Evolutionary conservation across 169 alveolate species (phyloP).

Genomic region (Cryptosporidium sp.): DNA sequence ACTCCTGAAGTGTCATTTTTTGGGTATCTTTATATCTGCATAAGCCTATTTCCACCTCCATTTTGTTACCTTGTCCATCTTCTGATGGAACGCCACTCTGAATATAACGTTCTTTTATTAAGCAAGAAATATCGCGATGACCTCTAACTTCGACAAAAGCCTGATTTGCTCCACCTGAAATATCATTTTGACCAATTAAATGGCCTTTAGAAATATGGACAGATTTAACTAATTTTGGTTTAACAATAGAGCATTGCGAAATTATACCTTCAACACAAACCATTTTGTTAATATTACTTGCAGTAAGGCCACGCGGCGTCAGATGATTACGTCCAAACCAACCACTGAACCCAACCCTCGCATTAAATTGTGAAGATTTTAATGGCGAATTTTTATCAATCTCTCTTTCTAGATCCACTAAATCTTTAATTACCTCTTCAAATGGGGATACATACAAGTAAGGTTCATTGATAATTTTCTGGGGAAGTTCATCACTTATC

Average conservation of each 20-base stretch:
- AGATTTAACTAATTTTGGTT: conserved; percentile 90
- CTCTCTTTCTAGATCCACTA: conserved; percentile 83
- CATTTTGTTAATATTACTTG: conserved; percentile 90
- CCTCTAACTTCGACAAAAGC: conserved; percentile 78
- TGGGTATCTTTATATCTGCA: conserved; percentile 93
- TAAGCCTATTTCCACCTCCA: conserved; percentile 92
- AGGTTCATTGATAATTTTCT: conserved; percentile 77
- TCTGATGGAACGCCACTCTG: conserved; percentile 84
- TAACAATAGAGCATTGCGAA: conserved; percentile 93
- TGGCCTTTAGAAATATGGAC: conserved; percentile 86
- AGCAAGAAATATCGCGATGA: conserved; percentile 71
- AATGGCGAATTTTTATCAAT: conserved; percentile 70
- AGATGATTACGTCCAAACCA: conserved; percentile 96
- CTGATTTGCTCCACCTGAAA: conserved; percentile 48
- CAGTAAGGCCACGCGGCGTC: conserved; percentile 96
- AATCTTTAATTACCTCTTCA: conserved; percentile 87
- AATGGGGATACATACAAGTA: conserved; percentile 86
- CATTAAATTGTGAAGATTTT: conserved; percentile 71
- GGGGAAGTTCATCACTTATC: conserved; percentile 69
- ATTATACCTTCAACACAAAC: conserved; percentile 97
- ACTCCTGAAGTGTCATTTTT: conserved; percentile 93
- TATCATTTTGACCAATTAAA: conserved; percentile 77
- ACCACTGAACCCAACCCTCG: conserved; percentile 93
- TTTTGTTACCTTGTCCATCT: conserved; percentile 88
- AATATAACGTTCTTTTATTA: conserved; percentile 67